Evolutionary conservation across 352 stramenopile species (phyloP).

Genomic region (Stephanocyclus meneghinianus): DNA sequence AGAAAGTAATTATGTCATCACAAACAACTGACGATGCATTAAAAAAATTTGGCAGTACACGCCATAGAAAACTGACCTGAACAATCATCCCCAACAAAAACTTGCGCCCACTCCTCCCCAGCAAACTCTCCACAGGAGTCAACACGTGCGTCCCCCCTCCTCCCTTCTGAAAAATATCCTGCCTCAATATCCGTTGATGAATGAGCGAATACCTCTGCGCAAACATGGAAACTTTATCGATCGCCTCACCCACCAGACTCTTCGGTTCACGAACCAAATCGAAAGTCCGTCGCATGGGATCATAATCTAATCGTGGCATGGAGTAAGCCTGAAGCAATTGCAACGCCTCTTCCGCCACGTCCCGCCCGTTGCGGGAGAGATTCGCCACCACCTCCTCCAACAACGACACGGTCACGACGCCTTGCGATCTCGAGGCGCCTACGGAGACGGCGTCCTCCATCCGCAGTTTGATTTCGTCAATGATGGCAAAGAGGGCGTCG

Average conservation of each 20-base stretch:
- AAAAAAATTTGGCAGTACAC: background rate
- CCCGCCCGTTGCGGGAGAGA: slow-evolving; percentile 20
- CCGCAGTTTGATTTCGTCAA: slow-evolving; percentile 50
- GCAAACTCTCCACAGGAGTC: slow-evolving; percentile 70
- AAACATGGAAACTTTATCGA: slow-evolving; percentile 76
- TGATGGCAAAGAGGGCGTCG: slow-evolving; percentile 33
- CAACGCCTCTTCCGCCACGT: slow-evolving; percentile 46
- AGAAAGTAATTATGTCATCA: background rate
- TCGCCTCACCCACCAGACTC: slow-evolving; percentile 56
- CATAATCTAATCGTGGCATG: slow-evolving; percentile 60
- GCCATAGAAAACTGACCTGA: slow-evolving; percentile 26
- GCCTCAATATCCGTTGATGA: slow-evolving; percentile 69
- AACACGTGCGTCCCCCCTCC: slow-evolving; percentile 29
- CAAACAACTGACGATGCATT: background rate
- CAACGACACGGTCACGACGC: slow-evolving; percentile 35
- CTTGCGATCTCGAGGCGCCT: background rate
- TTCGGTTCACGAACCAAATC: slow-evolving; percentile 26
- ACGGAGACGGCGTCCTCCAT: background rate
- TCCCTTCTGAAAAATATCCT: slow-evolving; percentile 51
- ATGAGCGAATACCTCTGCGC: slow-evolving; percentile 65
- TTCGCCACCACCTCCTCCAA: slow-evolving; percentile 45
- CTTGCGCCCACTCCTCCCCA: slow-evolving; percentile 51
- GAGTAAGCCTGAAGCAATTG: slow-evolving; percentile 66
- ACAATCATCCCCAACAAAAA: slow-evolving; percentile 64
- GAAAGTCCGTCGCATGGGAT: slow-evolving; percentile 70